Base-by-base conservation (phyloP, 1,284 basidiomycete genomes). In the Microbotryum saponariae region DNA sequence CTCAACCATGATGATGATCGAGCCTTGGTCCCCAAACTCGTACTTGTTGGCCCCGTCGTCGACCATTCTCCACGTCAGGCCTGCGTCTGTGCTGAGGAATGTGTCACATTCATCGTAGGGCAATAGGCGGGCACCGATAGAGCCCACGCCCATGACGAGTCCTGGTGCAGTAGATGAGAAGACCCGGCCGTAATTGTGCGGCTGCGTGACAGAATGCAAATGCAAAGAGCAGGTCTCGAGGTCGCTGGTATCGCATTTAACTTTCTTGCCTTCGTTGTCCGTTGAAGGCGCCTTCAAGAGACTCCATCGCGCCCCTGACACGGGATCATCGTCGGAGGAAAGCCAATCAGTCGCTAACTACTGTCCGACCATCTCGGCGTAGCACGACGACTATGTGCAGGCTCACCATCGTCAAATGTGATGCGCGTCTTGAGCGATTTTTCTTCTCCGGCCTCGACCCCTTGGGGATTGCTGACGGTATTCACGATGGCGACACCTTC, bases 101-200 rank as follows among this genome's bases (percentile, higher is more conserved):
- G 94, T 97, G 72, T 97, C 91, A 73, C 89, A 88, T 45, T 96
- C 87, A 55, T 88, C 85, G 73, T 98, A 98, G 0, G 85, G 79
- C 42, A 80, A 74, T 6, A 97, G 78, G 20, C 79, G 77, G 20
- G 81, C 77, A 2, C 93, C 92, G 31, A 97, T 82, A 0, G 84
- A 89, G 7, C 94, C 94, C 2, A 98, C 91, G 42, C 87, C 94
- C 88, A 98, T 94, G 42, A 91, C 86, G 64, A 91, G 83, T 0
- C 94, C 94, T 0, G 94, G 93, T 0, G 93, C 93, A 12, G 89
- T 86, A 0, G 91, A 92, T 1, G 91, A 94, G 77, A 97, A 97
- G 25, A 97, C 83, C 25, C 88, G 84, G 0, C 94, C 94, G 69
- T 87, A 88, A 76, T 97, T 98, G 77, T 94, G 92, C 2, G 89